Base-by-base conservation (phyloP, 257 asterid species). In the Schizonepeta tenuifolia region DNA sequence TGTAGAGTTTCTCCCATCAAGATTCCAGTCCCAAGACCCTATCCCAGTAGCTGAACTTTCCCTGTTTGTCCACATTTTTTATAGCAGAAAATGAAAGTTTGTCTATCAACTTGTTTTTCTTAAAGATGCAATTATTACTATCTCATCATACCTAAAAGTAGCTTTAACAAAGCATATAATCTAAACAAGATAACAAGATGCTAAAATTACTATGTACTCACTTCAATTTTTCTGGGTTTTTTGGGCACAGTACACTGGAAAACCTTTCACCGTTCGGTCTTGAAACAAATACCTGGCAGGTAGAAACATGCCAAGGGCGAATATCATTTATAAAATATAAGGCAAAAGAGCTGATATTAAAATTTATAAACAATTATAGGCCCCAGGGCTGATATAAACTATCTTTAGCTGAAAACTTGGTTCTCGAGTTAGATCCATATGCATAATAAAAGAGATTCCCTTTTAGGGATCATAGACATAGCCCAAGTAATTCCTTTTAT, bases 21-120 rank as follows among this genome's bases (percentile, higher is more conserved):
- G 85, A 46, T 79, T 86, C 99, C 99, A 95, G 86, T 92, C 99
- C 99, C 99, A 95, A 70, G 97, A 91, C 83, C 87, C 92, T 77
- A 92, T 87, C 74, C 99, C 99, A 70, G 87, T 75, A 76, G 85
- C 90, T 70, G 93, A 81, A 64, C 72, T 75, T 71, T 87, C 93
- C 70, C 99, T 90, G 96, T 78, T 75, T 64, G 71, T 77, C 75
- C 85, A 84, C 63, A 75, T 68, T 40, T 44, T 47, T 65, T 70
- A 60, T 28, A 49, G 56, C 51, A 12, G 10, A 51, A 63, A 28
- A 22, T 15, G 7, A 17, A 38, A 17, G 11, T 33, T 57, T 64
- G 56, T 64, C 14, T 47, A 64, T 36, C 40, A n/a, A 24, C 26
- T 61, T 51, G 20, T 61, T 60, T 70, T 43, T 58, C 70, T 41